phyloP scores from a whole-genome alignment of 768 basidiomycete species.

The Psilocybe tampanensis region DNA sequence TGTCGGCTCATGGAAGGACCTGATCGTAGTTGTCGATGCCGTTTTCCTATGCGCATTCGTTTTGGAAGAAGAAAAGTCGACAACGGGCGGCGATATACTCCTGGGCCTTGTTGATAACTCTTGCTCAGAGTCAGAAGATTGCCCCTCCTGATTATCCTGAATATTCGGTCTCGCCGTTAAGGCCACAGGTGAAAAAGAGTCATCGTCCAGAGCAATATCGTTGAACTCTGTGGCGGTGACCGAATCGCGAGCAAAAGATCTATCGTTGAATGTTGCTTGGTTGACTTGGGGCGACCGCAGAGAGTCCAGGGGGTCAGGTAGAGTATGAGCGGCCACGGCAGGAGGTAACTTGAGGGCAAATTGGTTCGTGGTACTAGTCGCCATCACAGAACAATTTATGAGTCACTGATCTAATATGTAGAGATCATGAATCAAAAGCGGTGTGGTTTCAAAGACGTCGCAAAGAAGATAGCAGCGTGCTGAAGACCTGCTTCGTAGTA shows the following conservation, averaged over 20 bases:
- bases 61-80: conserved; percentile 17
- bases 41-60: conserved; percentile 63
- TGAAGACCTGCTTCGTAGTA: conserved; percentile 18
- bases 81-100: conserved; percentile 11
- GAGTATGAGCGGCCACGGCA: conserved; percentile 17
- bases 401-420: conserved; percentile 11
- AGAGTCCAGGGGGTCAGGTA: conserved; percentile 41
- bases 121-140: conserved; percentile 2
- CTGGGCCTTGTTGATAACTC: conserved; percentile 9
- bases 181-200: conserved; percentile 40
- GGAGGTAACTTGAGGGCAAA: conserved; percentile 24
- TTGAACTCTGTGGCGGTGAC: conserved; percentile 65
- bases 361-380: conserved; percentile 21
- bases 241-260: conserved; percentile 39
- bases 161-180: conserved; percentile 27
- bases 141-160: conserved; percentile 3
- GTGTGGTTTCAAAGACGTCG: not conserved
- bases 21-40: conserved; percentile 59
- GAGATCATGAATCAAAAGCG: conserved; percentile 2
- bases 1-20: conserved; percentile 43
- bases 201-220: conserved; percentile 60
- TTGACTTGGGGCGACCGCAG: conserved; percentile 51
- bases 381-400: not conserved
- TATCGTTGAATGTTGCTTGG: conserved; percentile 24
- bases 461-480: not conserved